Evolutionary conservation across 1,284 basidiomycete species (phyloP).

Genomic region (Sanghuangporus baumii): DNA sequence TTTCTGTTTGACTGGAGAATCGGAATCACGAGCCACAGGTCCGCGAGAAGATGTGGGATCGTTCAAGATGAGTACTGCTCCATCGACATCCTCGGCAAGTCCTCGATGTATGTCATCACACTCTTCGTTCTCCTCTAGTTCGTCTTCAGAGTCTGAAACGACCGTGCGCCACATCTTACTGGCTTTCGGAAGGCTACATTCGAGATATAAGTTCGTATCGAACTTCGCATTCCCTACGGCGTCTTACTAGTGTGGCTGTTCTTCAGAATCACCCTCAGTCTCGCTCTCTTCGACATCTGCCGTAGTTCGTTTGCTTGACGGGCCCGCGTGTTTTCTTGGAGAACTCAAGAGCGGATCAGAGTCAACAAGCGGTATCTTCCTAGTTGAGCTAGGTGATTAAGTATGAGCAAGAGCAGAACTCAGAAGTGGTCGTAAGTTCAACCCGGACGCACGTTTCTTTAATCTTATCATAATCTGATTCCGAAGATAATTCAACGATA

Average conservation of each 20-base stretch:
- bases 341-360: slow-evolving; percentile 3
- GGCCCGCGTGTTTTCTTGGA: not conserved
- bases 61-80: slow-evolving; percentile 43
- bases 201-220: not conserved
- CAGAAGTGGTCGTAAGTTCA: not conserved
- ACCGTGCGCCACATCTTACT: slow-evolving; percentile 27
- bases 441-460: not conserved
- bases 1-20: slow-evolving; percentile 17
- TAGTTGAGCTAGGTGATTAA: not conserved
- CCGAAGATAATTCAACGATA: slow-evolving; percentile 9
- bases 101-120: not conserved
- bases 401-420: not conserved
- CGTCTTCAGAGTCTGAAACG: slow-evolving; percentile 31
- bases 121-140: not conserved
- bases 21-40: slow-evolving; percentile 31
- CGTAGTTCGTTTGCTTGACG: not conserved
- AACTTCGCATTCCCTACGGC: slow-evolving; percentile 20
- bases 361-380: not conserved
- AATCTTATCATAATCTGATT: not conserved
- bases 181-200: slow-evolving; percentile 1
- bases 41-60: slow-evolving; percentile 42
- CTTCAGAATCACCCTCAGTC: not conserved
- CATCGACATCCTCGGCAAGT: slow-evolving; percentile 24
- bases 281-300: not conserved
- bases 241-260: not conserved